Evolutionary conservation across 352 stramenopile species (phyloP), one percentile per base, ranked within the genome.

Genomic region (Pythium utonaiense): DNA sequence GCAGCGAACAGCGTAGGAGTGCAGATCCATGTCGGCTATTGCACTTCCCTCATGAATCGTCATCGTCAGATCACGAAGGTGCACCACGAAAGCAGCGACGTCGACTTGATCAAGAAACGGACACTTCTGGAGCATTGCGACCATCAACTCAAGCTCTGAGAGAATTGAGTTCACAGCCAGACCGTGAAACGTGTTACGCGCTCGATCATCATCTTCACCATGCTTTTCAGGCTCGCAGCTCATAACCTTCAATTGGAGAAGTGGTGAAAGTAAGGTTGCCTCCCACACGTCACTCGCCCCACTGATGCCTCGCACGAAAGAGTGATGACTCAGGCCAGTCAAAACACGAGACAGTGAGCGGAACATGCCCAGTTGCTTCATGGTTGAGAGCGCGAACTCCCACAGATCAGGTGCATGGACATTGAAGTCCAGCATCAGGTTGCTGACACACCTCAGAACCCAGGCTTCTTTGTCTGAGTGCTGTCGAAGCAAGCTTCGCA

Each of bases 41-140:
- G 22, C 14, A 28, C 41, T 28, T 21, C 41, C 30, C 22, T 48
- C n/a, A 5, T 53, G 30, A 7, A 25, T 41, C 0, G 34, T 21
- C 2, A 67, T 24, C 17, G 49, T 61, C 22, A 75, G 47, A 30
- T 75, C 68, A 6, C 64, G 58, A 5, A 75, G 34, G 21, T 62
- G 41, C 3, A 72, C 48, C 3, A 77, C 70, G 53, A 80, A 66
- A 28, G 50, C 53, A n/a, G 54, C 36, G n/a, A 80, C 61, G 48
- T 80, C 70, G 31, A 80, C 64, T 21, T 67, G 61, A n/a, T 80
- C 66, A 31, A 80, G 63, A 50, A 80, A 77, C 24, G 69, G 69
- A 38, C 72, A 77, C 24, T 73, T 70, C 31, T 77, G 69, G 14
- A 80, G 68, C 52, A 73, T 62, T 13, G 56, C 30, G 6, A 80